Percentiles rank a stretch among this genome's conserved stretches.
These are phyloP conservation scores for Penicillium corylophilum DNA, from an alignment of 2,329 filamentous ascomycete species.

Conservation along the genomic window DNA sequence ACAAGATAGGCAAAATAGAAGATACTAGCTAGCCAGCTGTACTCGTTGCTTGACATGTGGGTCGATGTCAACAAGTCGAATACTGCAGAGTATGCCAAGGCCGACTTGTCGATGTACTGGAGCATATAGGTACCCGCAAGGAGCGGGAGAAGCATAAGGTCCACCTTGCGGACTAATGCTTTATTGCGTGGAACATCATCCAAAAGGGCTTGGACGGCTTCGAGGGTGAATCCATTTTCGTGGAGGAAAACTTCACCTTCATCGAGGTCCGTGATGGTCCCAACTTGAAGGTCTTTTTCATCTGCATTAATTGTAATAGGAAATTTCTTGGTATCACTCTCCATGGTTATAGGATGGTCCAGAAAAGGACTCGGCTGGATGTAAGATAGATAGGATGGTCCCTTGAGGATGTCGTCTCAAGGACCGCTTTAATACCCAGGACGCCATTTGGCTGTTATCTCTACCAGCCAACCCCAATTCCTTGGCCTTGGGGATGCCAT, in stretches of 20 bases:
- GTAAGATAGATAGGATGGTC: neutral
- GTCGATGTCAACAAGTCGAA: slow-evolving; percentile 56
- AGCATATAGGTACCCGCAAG: slow-evolving; percentile 44
- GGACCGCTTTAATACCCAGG: neutral
- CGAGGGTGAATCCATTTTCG: slow-evolving; percentile 47
- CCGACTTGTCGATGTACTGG: slow-evolving; percentile 59
- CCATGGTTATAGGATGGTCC: neutral
- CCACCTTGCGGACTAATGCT: slow-evolving; percentile 46
- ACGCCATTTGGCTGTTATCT: slow-evolving; percentile 9
- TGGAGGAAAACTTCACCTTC: slow-evolving; percentile 51
- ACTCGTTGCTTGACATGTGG: slow-evolving; percentile 43
- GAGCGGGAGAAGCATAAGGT: slow-evolving; percentile 53
- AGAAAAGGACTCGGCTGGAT: neutral
- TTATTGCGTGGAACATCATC: slow-evolving; percentile 39
- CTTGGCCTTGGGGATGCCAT: neutral
- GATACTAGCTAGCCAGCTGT: slow-evolving; percentile 56
- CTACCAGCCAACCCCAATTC: neutral
- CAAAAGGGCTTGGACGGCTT: slow-evolving; percentile 47
- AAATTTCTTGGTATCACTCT: slow-evolving; percentile 6
- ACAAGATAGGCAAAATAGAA: slow-evolving; percentile 55
- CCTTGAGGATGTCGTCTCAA: neutral
- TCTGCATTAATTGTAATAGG: slow-evolving; percentile 1
- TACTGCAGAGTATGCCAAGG: slow-evolving; percentile 55
- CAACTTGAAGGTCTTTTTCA: slow-evolving; percentile 23
- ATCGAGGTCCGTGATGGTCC: slow-evolving; percentile 42